These are phyloP conservation scores for Aspergillus sp. DNA, from an alignment of 2,329 filamentous ascomycete species.

Conservation along the genomic window DNA sequence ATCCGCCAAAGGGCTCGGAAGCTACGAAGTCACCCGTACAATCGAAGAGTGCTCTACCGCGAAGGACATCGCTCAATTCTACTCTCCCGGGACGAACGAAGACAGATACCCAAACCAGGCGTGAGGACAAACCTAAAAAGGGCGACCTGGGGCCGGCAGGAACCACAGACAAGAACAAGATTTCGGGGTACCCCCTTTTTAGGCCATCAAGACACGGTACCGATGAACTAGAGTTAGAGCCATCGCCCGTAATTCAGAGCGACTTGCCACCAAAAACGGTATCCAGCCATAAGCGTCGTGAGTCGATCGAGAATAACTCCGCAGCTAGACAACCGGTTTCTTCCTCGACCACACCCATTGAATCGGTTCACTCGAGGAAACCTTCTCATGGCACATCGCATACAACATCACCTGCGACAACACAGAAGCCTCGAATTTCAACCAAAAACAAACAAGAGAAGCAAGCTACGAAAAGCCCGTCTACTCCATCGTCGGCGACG, in stretches of 20 bases:
- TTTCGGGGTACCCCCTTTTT: neutral
- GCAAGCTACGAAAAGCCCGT: constrained; percentile 21
- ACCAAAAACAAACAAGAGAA: constrained; percentile 21
- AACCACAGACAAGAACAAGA: neutral
- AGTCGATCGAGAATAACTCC: constrained; percentile 42
- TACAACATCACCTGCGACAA: constrained; percentile 22
- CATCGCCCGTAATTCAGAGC: constrained; percentile 49
- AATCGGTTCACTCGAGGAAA: constrained; percentile 29
- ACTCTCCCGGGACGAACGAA: constrained; percentile 32
- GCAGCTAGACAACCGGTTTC: constrained; percentile 23
- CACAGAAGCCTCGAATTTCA: constrained; percentile 31
- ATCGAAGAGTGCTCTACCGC: constrained; percentile 55
- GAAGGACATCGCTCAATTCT: constrained; percentile 54
- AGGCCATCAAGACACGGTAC: constrained; percentile 63
- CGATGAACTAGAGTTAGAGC: constrained; percentile 49
- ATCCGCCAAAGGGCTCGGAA: neutral
- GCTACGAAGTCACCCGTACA: constrained; percentile 9
- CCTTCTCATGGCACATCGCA: constrained; percentile 26
- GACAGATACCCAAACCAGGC: constrained; percentile 16
- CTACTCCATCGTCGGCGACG: constrained; percentile 14
- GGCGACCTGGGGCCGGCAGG: neutral
- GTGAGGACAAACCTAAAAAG: neutral
- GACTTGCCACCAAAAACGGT: constrained; percentile 44
- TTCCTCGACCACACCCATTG: constrained; percentile 29
- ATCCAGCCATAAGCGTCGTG: constrained; percentile 43